These are phyloP conservation scores for Fusarium sp. DNA, from an alignment of 2,329 filamentous ascomycete species.

Conservation along the genomic window DNA sequence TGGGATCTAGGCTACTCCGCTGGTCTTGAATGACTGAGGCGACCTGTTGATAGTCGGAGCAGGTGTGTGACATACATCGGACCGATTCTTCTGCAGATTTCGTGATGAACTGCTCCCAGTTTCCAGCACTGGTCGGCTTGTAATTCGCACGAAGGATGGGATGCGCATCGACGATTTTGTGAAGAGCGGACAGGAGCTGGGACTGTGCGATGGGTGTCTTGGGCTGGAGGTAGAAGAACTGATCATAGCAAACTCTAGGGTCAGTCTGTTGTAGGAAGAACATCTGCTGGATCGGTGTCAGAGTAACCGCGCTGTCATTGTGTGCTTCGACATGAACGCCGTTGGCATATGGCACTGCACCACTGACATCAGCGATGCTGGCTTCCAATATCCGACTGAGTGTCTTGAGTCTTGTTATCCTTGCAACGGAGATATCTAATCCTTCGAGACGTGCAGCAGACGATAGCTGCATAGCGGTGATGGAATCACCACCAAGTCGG, in stretches of 20 bases:
- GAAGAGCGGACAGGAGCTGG: conserved; percentile 1
- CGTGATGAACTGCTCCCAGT: conserved; percentile 11
- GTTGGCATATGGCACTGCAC: background rate
- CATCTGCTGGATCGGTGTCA: conserved; percentile 21
- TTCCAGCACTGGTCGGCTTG: background rate
- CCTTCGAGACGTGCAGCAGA: conserved; percentile 15
- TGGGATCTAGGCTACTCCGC: conserved; percentile 11
- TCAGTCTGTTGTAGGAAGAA: conserved; percentile 22
- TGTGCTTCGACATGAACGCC: background rate
- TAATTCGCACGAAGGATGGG: conserved; percentile 19
- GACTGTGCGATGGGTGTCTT: background rate
- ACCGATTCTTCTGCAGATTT: background rate
- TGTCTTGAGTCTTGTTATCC: conserved; percentile 7
- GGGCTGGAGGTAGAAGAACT: conserved; percentile 17
- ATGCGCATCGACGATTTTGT: conserved; percentile 8
- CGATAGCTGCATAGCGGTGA: conserved; percentile 28
- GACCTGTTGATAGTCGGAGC: conserved; percentile 10
- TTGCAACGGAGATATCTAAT: conserved; percentile 6
- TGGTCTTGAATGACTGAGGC: conserved; percentile 14
- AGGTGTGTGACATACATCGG: conserved; percentile 7
- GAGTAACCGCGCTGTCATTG: background rate
- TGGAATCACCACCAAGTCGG: conserved; percentile 19
- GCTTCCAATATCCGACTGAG: conserved; percentile 10
- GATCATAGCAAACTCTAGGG: conserved; percentile 12
- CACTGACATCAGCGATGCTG: background rate